Base-by-base conservation (phyloP, 129 eudicot genomes). In the Cynara cardunculus region DNA sequence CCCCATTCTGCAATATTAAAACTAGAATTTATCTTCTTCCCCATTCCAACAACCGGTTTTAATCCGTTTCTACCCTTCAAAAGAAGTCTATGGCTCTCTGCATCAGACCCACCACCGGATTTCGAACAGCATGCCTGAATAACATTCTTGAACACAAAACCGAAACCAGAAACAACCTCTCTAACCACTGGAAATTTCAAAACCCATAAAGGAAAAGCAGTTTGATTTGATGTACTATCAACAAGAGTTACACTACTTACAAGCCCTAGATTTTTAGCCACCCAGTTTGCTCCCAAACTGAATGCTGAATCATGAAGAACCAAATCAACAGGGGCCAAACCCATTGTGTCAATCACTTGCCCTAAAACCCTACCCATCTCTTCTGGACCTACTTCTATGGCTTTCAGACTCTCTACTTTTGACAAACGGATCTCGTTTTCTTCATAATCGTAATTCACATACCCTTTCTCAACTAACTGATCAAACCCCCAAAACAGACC, bases 401-500 rank as follows among this genome's bases (percentile, higher is more conserved):
- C 65, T 78, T 75, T 88, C 37, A 81, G 76, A 39, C 67, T 75
- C 82, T 86, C 85, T 4, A 82, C 85, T 69, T 77, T 90, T 37
- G 75, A 70, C 71, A 87, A 79, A 7, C 88, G 76, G 26, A 69
- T 78, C 83, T 85, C 83, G 56, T 76, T 76, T 68, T 87, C 93
- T 46, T 83, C 89, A 64, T 81, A 83, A 77, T 92, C 81, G 59
- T 81, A 84, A 68, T 92, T 75, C 62, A 92, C 87, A 87, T 90
- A 87, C 39, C 98, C 98, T 44, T 90, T 80, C 65, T 94, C 98
- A 75, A 94, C 84, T 59, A 94, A 83, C 91, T 90, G 93, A 94
- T 94, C 98, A 87, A 94, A 92, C 78, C 97, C 96, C 97, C 97
- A 94, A 83, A 94, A 94, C 0, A 94, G 4, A 72, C 98, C 98